These are phyloP conservation scores for Diaporthe amygdali DNA, from an alignment of 2,329 filamentous ascomycete genomes.

Conservation along the genomic window DNA sequence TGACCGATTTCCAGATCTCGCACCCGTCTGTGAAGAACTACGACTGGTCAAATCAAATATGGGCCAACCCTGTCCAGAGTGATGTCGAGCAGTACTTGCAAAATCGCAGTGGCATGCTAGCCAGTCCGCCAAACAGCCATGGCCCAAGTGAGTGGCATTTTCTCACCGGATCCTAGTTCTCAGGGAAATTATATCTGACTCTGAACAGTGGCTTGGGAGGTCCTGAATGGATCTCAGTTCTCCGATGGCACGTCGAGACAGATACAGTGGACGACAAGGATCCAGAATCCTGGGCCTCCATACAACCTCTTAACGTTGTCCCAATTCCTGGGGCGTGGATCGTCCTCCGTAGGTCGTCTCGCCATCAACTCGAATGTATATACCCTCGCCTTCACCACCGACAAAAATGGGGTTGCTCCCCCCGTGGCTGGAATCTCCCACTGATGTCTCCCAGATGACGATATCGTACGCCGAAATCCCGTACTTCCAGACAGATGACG, in stretches of 20 bases:
- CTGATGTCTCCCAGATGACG: not conserved
- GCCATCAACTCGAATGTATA: not conserved
- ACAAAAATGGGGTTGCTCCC: not conserved
- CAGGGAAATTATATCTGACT: not conserved
- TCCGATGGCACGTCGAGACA: not conserved
- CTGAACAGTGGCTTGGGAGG: not conserved
- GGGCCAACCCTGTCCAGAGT: not conserved
- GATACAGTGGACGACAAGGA: not conserved
- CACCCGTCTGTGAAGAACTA: not conserved
- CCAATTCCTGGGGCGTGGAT: not conserved
- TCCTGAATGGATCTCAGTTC: not conserved
- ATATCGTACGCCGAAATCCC: not conserved
- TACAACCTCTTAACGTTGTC: not conserved
- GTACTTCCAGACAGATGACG: not conserved
- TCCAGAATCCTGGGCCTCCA: not conserved
- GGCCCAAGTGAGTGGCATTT: not conserved
- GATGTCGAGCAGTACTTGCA: not conserved
- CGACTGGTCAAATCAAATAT: not conserved
- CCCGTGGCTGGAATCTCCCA: too few species aligned
- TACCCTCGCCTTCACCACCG: too few species aligned
- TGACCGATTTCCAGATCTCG: constrained; percentile 6
- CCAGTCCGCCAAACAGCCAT: not conserved
- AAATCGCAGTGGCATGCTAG: not conserved
- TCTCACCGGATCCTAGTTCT: too few species aligned
- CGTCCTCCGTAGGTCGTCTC: not conserved